These are phyloP conservation scores for Pseudozyma thailandica DNA, from an alignment of 1,284 basidiomycete genomes.

Conservation along the genomic window DNA sequence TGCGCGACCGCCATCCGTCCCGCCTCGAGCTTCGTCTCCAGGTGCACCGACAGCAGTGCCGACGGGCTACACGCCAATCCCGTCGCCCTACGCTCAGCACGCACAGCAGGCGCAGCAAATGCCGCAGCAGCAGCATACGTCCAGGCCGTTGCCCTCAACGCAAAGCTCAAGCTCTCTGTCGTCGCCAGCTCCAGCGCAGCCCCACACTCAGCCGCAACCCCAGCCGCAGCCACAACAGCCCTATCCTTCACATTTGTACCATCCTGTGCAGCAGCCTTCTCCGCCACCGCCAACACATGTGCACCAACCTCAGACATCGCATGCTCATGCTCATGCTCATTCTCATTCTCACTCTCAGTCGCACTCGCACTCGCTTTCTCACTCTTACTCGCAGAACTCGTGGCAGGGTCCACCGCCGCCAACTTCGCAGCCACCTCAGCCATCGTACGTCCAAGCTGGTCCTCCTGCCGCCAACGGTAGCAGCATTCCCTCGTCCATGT, in stretches of 20 bases:
- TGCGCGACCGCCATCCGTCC: slow-evolving; percentile 21
- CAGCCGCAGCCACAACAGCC: slow-evolving; percentile 10
- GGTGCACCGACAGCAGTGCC: slow-evolving; percentile 1
- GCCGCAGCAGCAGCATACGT: slow-evolving; percentile 14
- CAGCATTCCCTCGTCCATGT: slow-evolving; percentile 11
- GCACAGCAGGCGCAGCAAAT: slow-evolving; percentile 6
- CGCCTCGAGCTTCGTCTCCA: slow-evolving; percentile 37
- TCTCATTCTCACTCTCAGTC: slow-evolving; percentile 2
- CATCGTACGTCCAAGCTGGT: slow-evolving; percentile 8
- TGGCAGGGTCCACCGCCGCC: slow-evolving; percentile 30
- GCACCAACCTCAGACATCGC: slow-evolving; percentile 18
- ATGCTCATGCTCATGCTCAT: too few species aligned
- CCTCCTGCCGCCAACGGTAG: slow-evolving; percentile 8
- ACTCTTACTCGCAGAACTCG: slow-evolving; percentile 22
- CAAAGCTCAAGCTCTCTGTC: slow-evolving; percentile 22
- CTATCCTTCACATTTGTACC: slow-evolving; percentile 35
- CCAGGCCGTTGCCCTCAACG: slow-evolving; percentile 41
- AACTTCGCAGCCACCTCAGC: slow-evolving; percentile 7
- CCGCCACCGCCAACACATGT: slow-evolving; percentile 13
- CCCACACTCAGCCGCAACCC: not conserved
- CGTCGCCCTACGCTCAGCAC: slow-evolving; percentile 33
- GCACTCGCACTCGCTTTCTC: slow-evolving; percentile 14
- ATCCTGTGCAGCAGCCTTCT: slow-evolving; percentile 30
- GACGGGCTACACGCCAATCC: slow-evolving; percentile 28
- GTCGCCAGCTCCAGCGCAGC: slow-evolving; percentile 8